Conservation (phyloP, 805 yeast species). For the Candida saitoana region DNA sequence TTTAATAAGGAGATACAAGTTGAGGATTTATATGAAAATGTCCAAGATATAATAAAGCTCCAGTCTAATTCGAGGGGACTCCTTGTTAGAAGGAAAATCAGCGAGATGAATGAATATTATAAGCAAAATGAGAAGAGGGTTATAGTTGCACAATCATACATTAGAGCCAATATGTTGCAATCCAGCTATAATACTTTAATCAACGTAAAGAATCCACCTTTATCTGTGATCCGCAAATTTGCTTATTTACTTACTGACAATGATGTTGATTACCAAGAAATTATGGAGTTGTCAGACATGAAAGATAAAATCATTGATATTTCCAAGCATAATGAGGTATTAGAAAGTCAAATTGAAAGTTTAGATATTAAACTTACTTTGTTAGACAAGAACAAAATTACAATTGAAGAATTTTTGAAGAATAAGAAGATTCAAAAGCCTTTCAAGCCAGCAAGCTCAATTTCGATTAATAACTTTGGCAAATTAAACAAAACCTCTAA, state of each 20-base stretch:
- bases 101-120: slow-evolving; percentile 45
- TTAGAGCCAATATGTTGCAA: slow-evolving; percentile 65
- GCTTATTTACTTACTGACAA: slow-evolving; percentile 70
- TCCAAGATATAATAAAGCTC: slow-evolving; percentile 36
- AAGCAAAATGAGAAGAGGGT: slow-evolving; percentile 52
- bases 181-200: slow-evolving; percentile 71
- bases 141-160: slow-evolving; percentile 66
- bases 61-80: slow-evolving; percentile 57
- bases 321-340: slow-evolving; percentile 63
- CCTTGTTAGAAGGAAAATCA: slow-evolving; percentile 32
- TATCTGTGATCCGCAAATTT: slow-evolving; percentile 71
- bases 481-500: slow-evolving; percentile 38
- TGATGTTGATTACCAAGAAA: slow-evolving; percentile 72
- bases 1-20: slow-evolving; percentile 50
- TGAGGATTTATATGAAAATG: slow-evolving; percentile 49
- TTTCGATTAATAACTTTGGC: slow-evolving; percentile 21
- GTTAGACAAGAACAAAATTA: slow-evolving; percentile 72
- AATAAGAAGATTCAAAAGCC: slow-evolving; percentile 33
- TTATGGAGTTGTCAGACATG: slow-evolving; percentile 59
- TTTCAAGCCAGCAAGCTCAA: slow-evolving; percentile 14
- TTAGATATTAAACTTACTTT: slow-evolving; percentile 75
- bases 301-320: slow-evolving; percentile 68
- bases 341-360: slow-evolving; percentile 72
- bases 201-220: slow-evolving; percentile 68
- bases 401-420: slow-evolving; percentile 65